phyloP scores from a whole-genome alignment of 2,329 filamentous ascomycete genomes.

The Ascocoryne sarcoides region DNA sequence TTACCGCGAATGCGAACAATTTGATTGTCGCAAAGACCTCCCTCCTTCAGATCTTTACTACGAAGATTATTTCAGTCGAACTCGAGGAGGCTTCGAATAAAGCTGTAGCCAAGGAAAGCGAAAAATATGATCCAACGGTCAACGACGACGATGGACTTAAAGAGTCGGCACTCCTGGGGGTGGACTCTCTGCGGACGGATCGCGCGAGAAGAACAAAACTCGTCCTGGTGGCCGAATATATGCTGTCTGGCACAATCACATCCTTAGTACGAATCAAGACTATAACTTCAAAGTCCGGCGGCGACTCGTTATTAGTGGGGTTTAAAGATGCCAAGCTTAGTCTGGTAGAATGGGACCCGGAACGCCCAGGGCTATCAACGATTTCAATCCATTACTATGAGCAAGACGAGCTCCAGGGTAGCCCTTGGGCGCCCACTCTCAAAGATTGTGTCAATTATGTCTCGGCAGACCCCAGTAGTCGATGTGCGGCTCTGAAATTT shows the following conservation, averaged over 20 bases:
- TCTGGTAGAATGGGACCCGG: slow-evolving; percentile 87
- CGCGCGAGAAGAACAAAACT: slow-evolving; percentile 65
- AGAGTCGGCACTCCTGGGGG: slow-evolving; percentile 56
- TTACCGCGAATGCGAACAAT: slow-evolving; percentile 67
- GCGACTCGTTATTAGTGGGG: slow-evolving; percentile 73
- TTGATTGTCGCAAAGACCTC: slow-evolving; percentile 89
- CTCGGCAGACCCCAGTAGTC: slow-evolving; percentile 80
- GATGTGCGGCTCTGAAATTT: slow-evolving; percentile 93
- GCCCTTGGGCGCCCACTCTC: slow-evolving; percentile 71
- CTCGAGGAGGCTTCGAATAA: slow-evolving; percentile 29
- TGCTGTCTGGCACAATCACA: slow-evolving; percentile 74
- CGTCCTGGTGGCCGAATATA: slow-evolving; percentile 75
- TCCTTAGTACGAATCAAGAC: slow-evolving; percentile 72
- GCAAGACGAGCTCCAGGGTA: slow-evolving; percentile 76
- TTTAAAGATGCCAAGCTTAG: slow-evolving; percentile 90
- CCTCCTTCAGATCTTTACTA: slow-evolving; percentile 81
- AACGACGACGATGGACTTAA: slow-evolving; percentile 50
- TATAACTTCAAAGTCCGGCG: slow-evolving; percentile 64
- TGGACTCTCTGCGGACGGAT: slow-evolving; percentile 55
- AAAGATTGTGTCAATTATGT: slow-evolving; percentile 72
- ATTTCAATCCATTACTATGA: slow-evolving; percentile 98
- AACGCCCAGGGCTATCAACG: slow-evolving; percentile 69
- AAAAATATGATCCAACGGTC: slow-evolving; percentile 41
- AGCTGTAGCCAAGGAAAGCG: slow-evolving; percentile 33
- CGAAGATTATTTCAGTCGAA: slow-evolving; percentile 58